These are phyloP conservation scores for Cryomyces minteri DNA, from an alignment of 495 filamentous ascomycete genomes.

Conservation along the genomic window DNA sequence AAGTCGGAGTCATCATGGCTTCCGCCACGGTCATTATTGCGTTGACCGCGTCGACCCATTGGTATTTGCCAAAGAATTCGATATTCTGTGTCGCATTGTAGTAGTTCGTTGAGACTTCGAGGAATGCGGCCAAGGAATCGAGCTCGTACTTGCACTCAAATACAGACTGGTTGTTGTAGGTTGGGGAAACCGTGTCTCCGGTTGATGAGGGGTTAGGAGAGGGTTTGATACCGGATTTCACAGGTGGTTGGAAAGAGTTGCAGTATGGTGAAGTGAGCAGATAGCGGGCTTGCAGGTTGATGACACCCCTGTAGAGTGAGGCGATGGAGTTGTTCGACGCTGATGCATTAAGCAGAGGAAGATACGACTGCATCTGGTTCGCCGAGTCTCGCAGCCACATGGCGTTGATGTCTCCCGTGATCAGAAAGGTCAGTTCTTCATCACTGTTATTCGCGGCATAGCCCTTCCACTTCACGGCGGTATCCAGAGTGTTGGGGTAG, in stretches of 20 bases:
- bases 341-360: slow-evolving; percentile 33
- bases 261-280: slow-evolving; percentile 40
- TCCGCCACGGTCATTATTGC: slow-evolving; percentile 34
- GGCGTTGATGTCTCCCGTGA: slow-evolving; percentile 47
- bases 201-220: slow-evolving; percentile 29
- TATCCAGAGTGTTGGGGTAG: slow-evolving; percentile 51
- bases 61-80: slow-evolving; percentile 38
- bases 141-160: slow-evolving; percentile 55
- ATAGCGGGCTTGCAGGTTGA: slow-evolving; percentile 48
- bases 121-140: slow-evolving; percentile 47
- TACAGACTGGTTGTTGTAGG: slow-evolving; percentile 30
- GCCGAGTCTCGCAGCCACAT: slow-evolving; percentile 56
- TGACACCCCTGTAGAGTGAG: slow-evolving; percentile 40
- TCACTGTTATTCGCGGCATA: slow-evolving; percentile 33
- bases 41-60: slow-evolving; percentile 37
- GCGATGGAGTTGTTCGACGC: slow-evolving; percentile 32
- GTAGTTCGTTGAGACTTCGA: slow-evolving; percentile 41
- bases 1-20: slow-evolving; percentile 41
- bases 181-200: slow-evolving; percentile 26
- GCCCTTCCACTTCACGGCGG: slow-evolving; percentile 44
- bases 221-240: slow-evolving; percentile 30
- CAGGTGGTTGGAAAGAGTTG: slow-evolving; percentile 43
- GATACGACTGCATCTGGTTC: slow-evolving; percentile 48
- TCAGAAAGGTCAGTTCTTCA: slow-evolving; percentile 44
- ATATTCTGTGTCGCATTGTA: slow-evolving; percentile 33